Base-by-base conservation (phyloP, 2,329 filamentous ascomycete genomes). In the Thielaviopsis ethacetica region DNA sequence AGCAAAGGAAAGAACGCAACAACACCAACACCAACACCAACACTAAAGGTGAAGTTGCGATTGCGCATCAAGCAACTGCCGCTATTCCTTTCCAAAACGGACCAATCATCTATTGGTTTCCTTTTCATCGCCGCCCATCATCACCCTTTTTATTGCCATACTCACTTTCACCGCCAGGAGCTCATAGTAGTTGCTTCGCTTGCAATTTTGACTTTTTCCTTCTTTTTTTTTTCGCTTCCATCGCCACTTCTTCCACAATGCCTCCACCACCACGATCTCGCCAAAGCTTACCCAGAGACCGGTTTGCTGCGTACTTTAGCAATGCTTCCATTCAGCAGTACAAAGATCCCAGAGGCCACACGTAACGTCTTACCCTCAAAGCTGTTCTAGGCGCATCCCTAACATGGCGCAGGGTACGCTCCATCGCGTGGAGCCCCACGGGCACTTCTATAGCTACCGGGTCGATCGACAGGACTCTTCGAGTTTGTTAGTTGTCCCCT, bases 401-500 rank as follows among this genome's bases (percentile, higher is more conserved):
- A 58, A 51, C 26, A 34, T 53, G 27, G 34, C 60, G 58, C 63
- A 89, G 85, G 63, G 77, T 94, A 59, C 83, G 87, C 49, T 85
- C 86, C 1, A 84, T 97, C 64, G 84, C 87, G 47, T 97, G 91
- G 91, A 95, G 91, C 64, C 88, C 91, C 0, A 76, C 88, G 0
- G 90, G 91, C 38, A 86, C 82, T 9, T 76, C 93, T 61, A 83
- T 97, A 62, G 91, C 91, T 0, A 94, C 91, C 0, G 90, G 89
- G 2, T 80, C 85, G 5, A 74, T 77, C 24, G 84, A 88, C 66
- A 81, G 79, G 64, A 86, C 80, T 9, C 71, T 91, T 58, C 82
- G 87, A 65, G 84, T 91, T 54, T 91, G 87, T 82, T 67, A 67
- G 79, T 75, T 50, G 3, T 10, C 17, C 15, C 9, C 21, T 7